Evolutionary conservation across 2,329 filamentous ascomycete species (phyloP), one percentile per base, ranked within the genome.

Genomic region (Botrytis fragariae): DNA sequence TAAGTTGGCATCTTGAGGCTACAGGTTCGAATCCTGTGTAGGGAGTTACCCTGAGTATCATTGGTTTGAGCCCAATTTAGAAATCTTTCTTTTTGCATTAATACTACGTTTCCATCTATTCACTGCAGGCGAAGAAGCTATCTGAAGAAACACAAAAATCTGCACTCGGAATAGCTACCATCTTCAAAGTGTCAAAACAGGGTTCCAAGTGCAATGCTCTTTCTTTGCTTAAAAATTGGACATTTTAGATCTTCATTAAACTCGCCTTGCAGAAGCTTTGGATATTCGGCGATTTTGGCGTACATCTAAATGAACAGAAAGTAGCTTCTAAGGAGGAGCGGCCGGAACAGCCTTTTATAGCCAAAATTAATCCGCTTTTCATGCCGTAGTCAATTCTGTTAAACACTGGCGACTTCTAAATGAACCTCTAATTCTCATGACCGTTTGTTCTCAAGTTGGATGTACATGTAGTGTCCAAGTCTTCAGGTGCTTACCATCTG

Each of bases 1-100:
- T n/a, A n/a, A n/a, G n/a, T n/a, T n/a, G n/a, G n/a, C n/a, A n/a
- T 68, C 64, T 68, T 68, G 25, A 68, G 64, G 64, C 35, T 68
- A 35, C 29, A 68, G 64, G 64, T 68, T 68, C 64, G 32, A 67
- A 3, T 0, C 63, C 32, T 67, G 29, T 32, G 45, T 67, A 51
- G 63, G 63, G 63, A 67, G 64, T 51, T 54, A 54, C 64, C 64
- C 45, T 29, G 45, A 67, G 64, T 67, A 67, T 14, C 6, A 8
- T 39, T 54, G 64, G 45, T 54, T 68, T 42, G 64, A 68, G 54
- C 22, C 29, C 62, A 35, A 16, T 29, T 6, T 4, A 2, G 10
- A 16, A 35, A 35, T 25, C 10, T 0, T 39, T 25, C 0, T 35
- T 68, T 68, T 32, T 29, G 9, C 32, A 10, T 5, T 1, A 10